Conservation (phyloP, 2,329 filamentous ascomycete species). For the Aspergillus sp. region DNA sequence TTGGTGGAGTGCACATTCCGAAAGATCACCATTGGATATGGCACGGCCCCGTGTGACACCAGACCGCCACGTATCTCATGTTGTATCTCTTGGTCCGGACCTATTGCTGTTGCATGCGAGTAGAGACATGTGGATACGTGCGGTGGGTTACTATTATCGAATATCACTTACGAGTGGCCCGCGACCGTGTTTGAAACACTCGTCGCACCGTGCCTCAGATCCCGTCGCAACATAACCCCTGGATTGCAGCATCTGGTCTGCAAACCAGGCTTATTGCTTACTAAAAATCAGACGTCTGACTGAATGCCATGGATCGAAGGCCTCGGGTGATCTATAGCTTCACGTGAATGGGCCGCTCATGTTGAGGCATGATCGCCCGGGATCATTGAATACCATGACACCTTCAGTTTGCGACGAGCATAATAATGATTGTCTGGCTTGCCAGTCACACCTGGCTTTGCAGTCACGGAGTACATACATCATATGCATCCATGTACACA, state of each 20-base stretch:
- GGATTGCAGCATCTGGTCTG: neutral
- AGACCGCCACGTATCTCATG: constrained; percentile 12
- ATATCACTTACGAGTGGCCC: constrained; percentile 7
- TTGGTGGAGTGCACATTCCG: constrained; percentile 23
- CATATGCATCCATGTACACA: constrained; percentile 13
- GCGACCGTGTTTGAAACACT: constrained; percentile 12
- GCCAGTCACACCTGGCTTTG: neutral
- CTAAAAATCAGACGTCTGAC: neutral
- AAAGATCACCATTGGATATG: constrained; percentile 14
- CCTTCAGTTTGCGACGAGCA: neutral
- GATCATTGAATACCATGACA: neutral
- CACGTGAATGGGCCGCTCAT: neutral
- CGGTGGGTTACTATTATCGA: constrained; percentile 1
- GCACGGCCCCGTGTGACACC: constrained; percentile 8
- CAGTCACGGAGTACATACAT: constrained; percentile 10
- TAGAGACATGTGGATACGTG: constrained; percentile 1
- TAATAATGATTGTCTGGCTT: neutral
- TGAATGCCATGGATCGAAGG: neutral
- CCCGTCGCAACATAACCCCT: neutral
- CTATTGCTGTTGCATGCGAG: constrained; percentile 7
- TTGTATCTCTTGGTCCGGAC: constrained; percentile 8
- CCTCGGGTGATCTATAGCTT: neutral
- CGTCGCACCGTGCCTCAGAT: neutral
- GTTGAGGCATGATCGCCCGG: neutral
- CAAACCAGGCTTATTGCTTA: neutral